Evolutionary conservation across 2,329 filamentous ascomycete genomes (phyloP).

Genomic region (Onygenales sp.): DNA sequence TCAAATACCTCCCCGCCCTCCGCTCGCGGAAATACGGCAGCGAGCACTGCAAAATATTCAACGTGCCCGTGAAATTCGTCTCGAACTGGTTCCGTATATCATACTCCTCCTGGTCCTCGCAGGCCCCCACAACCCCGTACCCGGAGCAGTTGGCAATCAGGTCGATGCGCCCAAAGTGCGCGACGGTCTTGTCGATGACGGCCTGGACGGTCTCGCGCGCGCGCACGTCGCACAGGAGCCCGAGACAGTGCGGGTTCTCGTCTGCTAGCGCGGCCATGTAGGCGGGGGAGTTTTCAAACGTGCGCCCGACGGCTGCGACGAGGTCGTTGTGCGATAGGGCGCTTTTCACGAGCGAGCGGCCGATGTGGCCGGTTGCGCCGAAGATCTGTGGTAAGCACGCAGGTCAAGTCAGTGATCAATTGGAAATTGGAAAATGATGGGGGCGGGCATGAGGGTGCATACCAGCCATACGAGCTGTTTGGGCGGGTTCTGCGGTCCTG

Average conservation of each 20-base stretch:
- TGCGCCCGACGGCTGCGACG: constrained; percentile 77
- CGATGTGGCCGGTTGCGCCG: constrained; percentile 95
- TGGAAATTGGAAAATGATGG: not conserved
- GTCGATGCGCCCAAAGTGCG: constrained; percentile 72
- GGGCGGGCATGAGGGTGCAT: constrained; percentile 26
- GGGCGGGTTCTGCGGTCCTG: constrained; percentile 57
- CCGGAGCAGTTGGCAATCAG: constrained; percentile 90
- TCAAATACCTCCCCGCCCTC: constrained; percentile 70
- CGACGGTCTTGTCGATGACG: constrained; percentile 61
- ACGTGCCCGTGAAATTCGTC: constrained; percentile 92
- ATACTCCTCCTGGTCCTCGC: constrained; percentile 92
- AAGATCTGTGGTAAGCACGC: constrained; percentile 54
- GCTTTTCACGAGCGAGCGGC: constrained; percentile 75
- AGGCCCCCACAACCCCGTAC: constrained; percentile 89
- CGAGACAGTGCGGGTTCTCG: constrained; percentile 53
- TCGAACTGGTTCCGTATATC: constrained; percentile 94
- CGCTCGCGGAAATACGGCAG: constrained; percentile 79
- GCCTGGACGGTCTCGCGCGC: constrained; percentile 65
- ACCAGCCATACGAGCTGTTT: constrained; percentile 85
- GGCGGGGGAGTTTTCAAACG: constrained; percentile 62
- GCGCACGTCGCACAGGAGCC: constrained; percentile 82
- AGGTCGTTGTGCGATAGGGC: constrained; percentile 72
- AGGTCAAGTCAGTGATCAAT: not conserved
- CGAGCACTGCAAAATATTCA: constrained; percentile 85
- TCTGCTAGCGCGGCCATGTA: constrained; percentile 63